phyloP scores from a whole-genome alignment of 108 stramenopile species.

The Cyclotella kingstonii region DNA sequence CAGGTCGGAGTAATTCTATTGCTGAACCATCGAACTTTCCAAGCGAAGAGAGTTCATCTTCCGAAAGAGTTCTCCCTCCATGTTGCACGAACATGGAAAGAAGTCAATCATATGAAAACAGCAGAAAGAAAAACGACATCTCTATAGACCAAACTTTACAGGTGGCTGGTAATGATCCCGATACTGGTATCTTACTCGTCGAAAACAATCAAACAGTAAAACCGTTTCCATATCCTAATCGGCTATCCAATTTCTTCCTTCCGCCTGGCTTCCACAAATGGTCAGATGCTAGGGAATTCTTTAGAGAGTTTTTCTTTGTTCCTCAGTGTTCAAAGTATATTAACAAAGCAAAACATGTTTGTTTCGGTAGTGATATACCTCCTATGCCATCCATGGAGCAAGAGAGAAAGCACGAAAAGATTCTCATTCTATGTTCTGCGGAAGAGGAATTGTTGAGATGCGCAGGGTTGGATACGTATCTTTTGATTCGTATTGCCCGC shows the following conservation, averaged over 20 bases:
- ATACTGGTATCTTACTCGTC: too few species aligned
- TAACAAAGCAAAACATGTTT: neutral
- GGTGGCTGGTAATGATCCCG: too few species aligned
- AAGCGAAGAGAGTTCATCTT: too few species aligned
- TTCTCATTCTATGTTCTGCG: neutral
- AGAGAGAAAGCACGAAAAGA: neutral
- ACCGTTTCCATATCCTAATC: constrained; percentile 6
- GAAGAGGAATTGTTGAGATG: constrained; percentile 50
- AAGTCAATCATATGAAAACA: neutral
- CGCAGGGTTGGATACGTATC: constrained; percentile 55
- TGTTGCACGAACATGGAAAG: too few species aligned
- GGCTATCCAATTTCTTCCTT: constrained; percentile 15
- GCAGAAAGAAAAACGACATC: neutral
- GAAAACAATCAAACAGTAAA: too few species aligned
- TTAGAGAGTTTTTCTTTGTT: constrained; percentile 3
- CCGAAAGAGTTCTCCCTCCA: too few species aligned
- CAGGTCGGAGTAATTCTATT: too few species aligned
- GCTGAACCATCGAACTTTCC: too few species aligned
- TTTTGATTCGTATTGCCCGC: constrained; percentile 47
- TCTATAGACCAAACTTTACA: neutral
- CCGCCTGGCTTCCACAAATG: constrained; percentile 26
- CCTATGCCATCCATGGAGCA: neutral
- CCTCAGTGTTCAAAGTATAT: neutral
- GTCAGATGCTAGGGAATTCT: neutral
- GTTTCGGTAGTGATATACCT: neutral